phyloP scores from a whole-genome alignment of 176 grass and related monocot genomes.

The Hordeum vulgare region MorexV3_pseudomolecules_assembly NC_058518.1:507797761-507798260 shows the following conservation, averaged over 20 bases:
- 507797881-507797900: not conserved
- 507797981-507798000: not conserved
- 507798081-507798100: no score
- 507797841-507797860: not conserved
- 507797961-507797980: not conserved
- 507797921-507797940: not conserved
- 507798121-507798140: no score
- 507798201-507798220: no score
- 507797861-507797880: not conserved
- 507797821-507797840: not conserved
- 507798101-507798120: no score
- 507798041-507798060: no score
- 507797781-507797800: not conserved
- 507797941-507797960: not conserved
- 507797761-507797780: slow-evolving; percentile 7
- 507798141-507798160: not conserved
- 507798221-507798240: no score
- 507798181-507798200: no score
- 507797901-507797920: not conserved
- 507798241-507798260: no score
- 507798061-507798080: no score
- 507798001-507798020: not conserved
- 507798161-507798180: not conserved
- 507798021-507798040: not conserved
- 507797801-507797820: not conserved